Evolutionary conservation across 345 rosid species (phyloP).

Genomic region (Salix dunnii): DNA sequence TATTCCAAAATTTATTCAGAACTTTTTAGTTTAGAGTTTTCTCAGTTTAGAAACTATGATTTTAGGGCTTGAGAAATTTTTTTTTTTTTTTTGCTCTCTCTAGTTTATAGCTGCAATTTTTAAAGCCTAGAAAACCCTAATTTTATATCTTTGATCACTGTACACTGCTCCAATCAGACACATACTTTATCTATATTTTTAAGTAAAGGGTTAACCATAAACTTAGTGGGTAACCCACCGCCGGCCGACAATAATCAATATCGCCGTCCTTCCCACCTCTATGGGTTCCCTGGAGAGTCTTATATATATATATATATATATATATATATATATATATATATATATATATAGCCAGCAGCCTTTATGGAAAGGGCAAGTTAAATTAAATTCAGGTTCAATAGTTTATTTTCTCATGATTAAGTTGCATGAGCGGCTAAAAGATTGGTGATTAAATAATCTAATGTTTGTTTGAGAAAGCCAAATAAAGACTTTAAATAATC

Average conservation of each 20-base stretch:
- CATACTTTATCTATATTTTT: background rate
- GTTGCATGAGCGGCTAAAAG: conserved; percentile 28
- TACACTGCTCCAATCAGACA: no score
- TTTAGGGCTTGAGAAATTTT: no score
- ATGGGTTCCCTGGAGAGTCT: conserved; percentile 14
- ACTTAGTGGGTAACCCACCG: conserved; percentile 49
- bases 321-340: background rate
- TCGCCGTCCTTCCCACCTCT: conserved; percentile 40
- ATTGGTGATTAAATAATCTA: conserved; percentile 1
- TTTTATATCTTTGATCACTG: no score
- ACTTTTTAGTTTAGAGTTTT: no score
- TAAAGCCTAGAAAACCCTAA: no score
- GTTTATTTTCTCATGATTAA: conserved; percentile 20
- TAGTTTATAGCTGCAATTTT: no score
- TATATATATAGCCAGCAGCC: conserved; percentile 26
- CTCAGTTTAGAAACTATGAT: no score
- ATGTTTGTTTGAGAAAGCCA: background rate
- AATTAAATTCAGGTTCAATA: conserved; percentile 11
- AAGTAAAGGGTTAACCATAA: background rate
- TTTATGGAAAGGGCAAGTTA: conserved; percentile 17
- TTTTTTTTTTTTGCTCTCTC: no score
- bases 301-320: background rate
- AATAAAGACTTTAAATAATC: conserved; percentile 4
- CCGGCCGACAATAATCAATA: conserved; percentile 53
- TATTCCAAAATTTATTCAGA: no score